phyloP scores from a whole-genome alignment of 306 rosid genomes.

The Sophora flavescens region DNA sequence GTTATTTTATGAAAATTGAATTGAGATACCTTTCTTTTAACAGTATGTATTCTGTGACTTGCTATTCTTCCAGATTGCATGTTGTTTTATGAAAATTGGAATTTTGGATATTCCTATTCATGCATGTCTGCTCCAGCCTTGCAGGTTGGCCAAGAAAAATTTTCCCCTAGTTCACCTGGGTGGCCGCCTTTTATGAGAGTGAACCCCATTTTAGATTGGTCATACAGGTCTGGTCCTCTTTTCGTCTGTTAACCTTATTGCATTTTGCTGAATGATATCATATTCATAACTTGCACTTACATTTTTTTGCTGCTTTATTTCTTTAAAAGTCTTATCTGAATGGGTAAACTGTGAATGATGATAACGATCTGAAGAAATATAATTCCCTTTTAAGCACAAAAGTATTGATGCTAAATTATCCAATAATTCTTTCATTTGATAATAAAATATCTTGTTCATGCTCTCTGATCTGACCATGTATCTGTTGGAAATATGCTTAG shows the following conservation, averaged over 20 bases:
- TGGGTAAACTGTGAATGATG: neutral
- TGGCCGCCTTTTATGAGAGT: conserved; percentile 99
- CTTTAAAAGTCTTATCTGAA: conserved; percentile 30
- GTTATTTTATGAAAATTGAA: conserved; percentile 19
- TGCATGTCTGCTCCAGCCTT: conserved; percentile 39
- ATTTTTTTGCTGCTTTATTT: conserved; percentile 28
- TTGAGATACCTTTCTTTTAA: neutral
- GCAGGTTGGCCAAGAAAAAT: conserved; percentile 97
- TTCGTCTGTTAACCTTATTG: conserved; percentile 16
- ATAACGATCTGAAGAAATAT: conserved; percentile 26
- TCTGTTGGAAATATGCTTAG: conserved; percentile 27
- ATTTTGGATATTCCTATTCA: conserved; percentile 20
- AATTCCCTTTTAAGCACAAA: neutral
- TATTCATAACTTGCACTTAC: conserved; percentile 13
- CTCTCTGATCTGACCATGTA: neutral
- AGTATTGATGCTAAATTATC: conserved; percentile 22
- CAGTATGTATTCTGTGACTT: neutral
- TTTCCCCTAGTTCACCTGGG: conserved; percentile 94
- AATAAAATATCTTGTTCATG: conserved; percentile 6
- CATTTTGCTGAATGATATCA: conserved; percentile 18
- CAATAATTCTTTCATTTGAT: conserved; percentile 27
- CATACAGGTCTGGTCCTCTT: conserved; percentile 66
- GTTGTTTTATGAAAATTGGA: conserved; percentile 9
- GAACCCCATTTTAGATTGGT: conserved; percentile 98
- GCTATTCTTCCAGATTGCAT: neutral